Base-by-base conservation (phyloP, 768 basidiomycete genomes). In the Leccinum longicurvipes region DNA sequence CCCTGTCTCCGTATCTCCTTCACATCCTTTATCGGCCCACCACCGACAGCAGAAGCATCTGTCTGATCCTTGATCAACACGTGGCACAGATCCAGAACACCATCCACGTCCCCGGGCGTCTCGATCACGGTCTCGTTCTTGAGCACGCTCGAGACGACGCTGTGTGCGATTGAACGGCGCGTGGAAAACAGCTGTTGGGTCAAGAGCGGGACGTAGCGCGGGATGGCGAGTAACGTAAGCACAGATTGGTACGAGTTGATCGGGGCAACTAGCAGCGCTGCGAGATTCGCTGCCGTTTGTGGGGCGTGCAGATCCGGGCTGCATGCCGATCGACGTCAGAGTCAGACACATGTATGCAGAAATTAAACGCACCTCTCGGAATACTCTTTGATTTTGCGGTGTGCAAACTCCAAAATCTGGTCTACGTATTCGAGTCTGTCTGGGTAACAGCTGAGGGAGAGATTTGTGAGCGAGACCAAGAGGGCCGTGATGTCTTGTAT, bases 401-500 rank as follows among this genome's bases (percentile, higher is more conserved):
- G 85, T 1, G 93, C 92, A 66, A 96, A 99, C 9, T 84, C 86
- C 52, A 98, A 79, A 17, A 98, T 86, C 72, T 98, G 95, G 64
- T 98, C 94, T 44, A 99, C 93, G 67, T 99, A 98, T 77, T 98
- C 94, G 50, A 99, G 80, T 61, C 92, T 80, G 66, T 98, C 96
- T 2, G 97, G 97, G 71, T 99, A 99, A 73, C 97, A 98, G 70
- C 92, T 95, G 27, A 99, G 76, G 0, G 93, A 94, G 32, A 34
- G 32, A 10, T 98, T 98, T 32, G 93, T 91, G 36, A 99, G 76
- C 1, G 97, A 99, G 15, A 98, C 96, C 53, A 98, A 79, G 19
- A 99, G 84, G 0, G 96, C 97, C 0, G 97, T 98, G 69, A 97
- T 87, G 66, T 99, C 97, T 72, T 98, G 96, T 67, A 99, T 93